Conservation (phyloP, 2,329 filamentous ascomycete species). For the Cryphonectria radicalis region DNA sequence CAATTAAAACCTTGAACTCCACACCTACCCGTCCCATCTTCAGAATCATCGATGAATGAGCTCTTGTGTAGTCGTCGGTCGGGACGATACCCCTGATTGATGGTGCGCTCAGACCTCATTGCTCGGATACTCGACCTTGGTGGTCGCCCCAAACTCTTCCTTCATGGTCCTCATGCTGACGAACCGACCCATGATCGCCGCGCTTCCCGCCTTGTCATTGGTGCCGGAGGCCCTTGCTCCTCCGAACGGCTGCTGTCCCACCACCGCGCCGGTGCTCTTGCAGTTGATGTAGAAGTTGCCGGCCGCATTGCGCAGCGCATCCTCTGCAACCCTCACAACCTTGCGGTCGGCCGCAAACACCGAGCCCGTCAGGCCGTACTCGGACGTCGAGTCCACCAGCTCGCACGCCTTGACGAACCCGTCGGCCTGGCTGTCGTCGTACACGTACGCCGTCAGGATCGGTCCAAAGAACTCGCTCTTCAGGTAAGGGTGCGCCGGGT, state of each 20-base stretch:
- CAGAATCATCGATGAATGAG: not conserved
- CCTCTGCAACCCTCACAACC: constrained; percentile 54
- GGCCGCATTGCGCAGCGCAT: constrained; percentile 55
- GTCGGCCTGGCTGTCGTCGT: constrained; percentile 47
- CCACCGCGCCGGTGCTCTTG: constrained; percentile 68
- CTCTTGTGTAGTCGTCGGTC: too few relatives aligned
- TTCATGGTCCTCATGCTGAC: constrained; percentile 57
- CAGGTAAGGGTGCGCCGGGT: constrained; percentile 49
- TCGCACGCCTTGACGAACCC: constrained; percentile 57
- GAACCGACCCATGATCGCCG: constrained; percentile 54
- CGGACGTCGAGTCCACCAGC: constrained; percentile 71
- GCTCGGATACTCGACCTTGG: constrained; percentile 70
- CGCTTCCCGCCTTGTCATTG: constrained; percentile 66
- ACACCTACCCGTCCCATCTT: not conserved
- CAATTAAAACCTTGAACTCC: not conserved
- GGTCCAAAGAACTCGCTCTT: constrained; percentile 55
- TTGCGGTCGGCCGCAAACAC: constrained; percentile 54
- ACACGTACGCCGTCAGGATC: constrained; percentile 51
- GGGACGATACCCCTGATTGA: constrained; percentile 4
- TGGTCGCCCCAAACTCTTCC: constrained; percentile 73
- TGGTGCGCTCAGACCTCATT: constrained; percentile 59
- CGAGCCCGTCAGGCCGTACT: constrained; percentile 63
- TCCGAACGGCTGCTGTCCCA: constrained; percentile 75
- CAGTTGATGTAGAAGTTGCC: constrained; percentile 64
- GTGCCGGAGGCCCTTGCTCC: constrained; percentile 71